Evolutionary conservation across 345 rosid species (phyloP).

Genomic region (Corchorus capsularis): DNA sequence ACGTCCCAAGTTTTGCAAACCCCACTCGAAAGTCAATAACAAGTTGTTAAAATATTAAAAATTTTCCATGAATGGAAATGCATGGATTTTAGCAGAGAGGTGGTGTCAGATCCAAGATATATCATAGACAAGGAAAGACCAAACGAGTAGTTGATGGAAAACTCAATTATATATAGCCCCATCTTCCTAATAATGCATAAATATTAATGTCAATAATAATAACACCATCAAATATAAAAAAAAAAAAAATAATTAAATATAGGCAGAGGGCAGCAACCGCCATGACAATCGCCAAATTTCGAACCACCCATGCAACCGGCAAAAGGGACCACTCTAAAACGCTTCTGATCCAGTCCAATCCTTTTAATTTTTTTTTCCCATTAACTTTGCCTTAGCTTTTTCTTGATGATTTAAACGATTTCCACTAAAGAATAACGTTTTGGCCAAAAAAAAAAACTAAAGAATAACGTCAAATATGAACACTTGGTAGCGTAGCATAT

Average conservation of each 20-base stretch:
- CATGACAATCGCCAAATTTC: constrained; percentile 17
- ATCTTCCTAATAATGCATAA: neutral
- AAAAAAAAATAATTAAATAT: too few species aligned
- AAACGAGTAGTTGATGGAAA: neutral
- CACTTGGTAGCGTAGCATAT: neutral
- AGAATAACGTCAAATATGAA: neutral
- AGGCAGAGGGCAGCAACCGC: constrained; percentile 13
- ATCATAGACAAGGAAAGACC: neutral
- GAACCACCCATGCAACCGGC: constrained; percentile 17
- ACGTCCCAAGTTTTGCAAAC: too few species aligned
- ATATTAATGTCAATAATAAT: neutral
- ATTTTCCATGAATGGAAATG: constrained; percentile 14
- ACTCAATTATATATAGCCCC: neutral
- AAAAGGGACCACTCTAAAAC: constrained; percentile 15
- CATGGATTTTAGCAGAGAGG: constrained; percentile 21
- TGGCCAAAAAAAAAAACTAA: neutral
- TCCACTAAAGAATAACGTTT: neutral
- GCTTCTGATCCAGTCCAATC: neutral
- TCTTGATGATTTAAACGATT: too few species aligned
- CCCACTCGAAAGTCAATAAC: too few species aligned
- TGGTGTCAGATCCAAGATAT: constrained; percentile 29
- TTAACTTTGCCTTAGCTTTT: too few species aligned
- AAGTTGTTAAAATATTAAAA: neutral
- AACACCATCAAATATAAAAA: too few species aligned
- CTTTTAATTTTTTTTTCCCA: too few species aligned